phyloP scores from a whole-genome alignment of 306 rosid species.

The Rubus parviflorus region DNA sequence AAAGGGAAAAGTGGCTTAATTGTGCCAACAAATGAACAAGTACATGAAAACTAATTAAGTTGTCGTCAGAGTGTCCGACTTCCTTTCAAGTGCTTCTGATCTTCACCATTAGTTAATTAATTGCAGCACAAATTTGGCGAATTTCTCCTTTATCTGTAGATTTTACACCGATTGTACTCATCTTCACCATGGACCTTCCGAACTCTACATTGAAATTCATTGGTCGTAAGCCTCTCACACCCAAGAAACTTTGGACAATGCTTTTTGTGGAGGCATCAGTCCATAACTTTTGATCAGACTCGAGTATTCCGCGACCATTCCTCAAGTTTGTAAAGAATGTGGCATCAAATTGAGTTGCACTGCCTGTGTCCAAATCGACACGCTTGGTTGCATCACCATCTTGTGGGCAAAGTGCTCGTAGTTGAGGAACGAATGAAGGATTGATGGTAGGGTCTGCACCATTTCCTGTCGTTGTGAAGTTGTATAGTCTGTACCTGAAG shows the following conservation, averaged over 20 bases:
- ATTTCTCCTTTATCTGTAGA: constrained; percentile 51
- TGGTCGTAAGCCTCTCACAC: constrained; percentile 31
- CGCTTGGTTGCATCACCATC: constrained; percentile 35
- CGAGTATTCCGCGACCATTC: constrained; percentile 49
- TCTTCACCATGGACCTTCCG: constrained; percentile 62
- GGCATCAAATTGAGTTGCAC: constrained; percentile 40
- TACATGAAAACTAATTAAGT: too few species aligned
- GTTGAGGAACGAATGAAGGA: constrained; percentile 41
- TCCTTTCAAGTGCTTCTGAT: not conserved
- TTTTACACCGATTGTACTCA: constrained; percentile 58
- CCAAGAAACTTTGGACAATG: constrained; percentile 42
- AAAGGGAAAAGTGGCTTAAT: not conserved
- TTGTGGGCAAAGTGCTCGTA: constrained; percentile 53
- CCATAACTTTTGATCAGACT: constrained; percentile 62
- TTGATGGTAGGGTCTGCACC: constrained; percentile 53
- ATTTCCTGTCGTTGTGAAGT: constrained; percentile 35
- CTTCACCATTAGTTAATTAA: not conserved
- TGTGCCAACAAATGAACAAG: not conserved
- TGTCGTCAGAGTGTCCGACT: too few species aligned
- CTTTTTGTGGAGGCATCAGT: constrained; percentile 50
- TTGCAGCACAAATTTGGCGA: constrained; percentile 53
- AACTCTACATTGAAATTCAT: constrained; percentile 48
- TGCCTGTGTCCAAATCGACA: constrained; percentile 47
- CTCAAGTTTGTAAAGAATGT: constrained; percentile 43
- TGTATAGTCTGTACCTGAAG: constrained; percentile 49